Evolutionary conservation across 257 asterid genomes (phyloP).

Genomic region (Rubia yunnanensis): DNA sequence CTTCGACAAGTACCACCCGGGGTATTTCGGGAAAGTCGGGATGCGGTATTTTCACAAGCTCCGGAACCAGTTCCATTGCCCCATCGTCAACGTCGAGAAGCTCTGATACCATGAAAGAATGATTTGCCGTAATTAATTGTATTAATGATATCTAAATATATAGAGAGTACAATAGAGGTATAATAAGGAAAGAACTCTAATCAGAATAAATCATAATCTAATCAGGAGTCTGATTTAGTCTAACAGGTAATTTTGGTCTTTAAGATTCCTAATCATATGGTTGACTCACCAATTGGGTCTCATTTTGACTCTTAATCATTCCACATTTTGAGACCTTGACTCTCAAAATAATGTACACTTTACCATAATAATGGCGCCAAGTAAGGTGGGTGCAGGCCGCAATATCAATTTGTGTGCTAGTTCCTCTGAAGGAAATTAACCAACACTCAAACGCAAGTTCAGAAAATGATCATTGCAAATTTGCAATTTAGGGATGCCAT

Average conservation of each 20-base stretch:
- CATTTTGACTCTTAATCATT: background rate
- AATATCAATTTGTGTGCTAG: background rate
- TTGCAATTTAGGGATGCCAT: too few species aligned
- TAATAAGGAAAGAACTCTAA: too few species aligned
- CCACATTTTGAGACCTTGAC: background rate
- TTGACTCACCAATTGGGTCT: background rate
- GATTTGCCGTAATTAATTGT: too few species aligned
- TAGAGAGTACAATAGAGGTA: too few species aligned
- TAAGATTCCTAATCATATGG: background rate
- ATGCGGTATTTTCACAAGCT: conserved; percentile 15
- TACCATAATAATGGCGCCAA: background rate
- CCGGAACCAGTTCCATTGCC: conserved; percentile 11
- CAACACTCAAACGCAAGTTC: background rate
- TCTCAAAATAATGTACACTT: background rate
- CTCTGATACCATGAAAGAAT: too few species aligned
- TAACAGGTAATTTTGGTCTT: background rate
- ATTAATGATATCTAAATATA: too few species aligned
- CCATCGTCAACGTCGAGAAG: conserved; percentile 16
- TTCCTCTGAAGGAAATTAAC: background rate
- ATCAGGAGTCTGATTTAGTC: too few species aligned
- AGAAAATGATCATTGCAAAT: too few species aligned
- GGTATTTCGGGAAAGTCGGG: conserved; percentile 14
- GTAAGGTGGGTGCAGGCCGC: background rate
- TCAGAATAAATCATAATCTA: too few species aligned
- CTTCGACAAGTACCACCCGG: conserved; percentile 19